Evolutionary conservation across 2,329 filamentous ascomycete species (phyloP).

Genomic region (Proliferodiscus dingleyae): DNA sequence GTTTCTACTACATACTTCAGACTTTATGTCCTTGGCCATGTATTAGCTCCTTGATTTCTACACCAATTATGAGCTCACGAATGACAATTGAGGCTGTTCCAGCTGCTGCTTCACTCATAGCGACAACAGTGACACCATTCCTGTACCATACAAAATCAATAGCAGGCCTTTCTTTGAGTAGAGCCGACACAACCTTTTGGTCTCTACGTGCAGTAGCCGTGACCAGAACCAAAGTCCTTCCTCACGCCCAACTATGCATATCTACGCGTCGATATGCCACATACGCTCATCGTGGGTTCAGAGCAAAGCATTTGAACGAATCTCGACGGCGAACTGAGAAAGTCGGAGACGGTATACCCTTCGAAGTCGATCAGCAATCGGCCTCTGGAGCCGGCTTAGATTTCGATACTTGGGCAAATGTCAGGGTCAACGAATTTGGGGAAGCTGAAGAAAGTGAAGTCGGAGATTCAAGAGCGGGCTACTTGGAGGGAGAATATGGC

Average conservation of each 20-base stretch:
- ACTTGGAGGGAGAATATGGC: constrained; percentile 11
- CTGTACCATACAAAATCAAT: constrained; percentile 69
- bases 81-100: constrained; percentile 8
- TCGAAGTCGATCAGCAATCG: neutral
- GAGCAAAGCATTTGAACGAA: no score
- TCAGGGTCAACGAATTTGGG: constrained; percentile 7
- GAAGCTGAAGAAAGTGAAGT: constrained; percentile 6
- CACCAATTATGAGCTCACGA: constrained; percentile 8
- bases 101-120: constrained; percentile 8
- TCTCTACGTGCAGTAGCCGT: neutral
- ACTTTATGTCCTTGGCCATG: no score
- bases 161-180: constrained; percentile 5
- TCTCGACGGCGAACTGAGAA: neutral
- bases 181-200: constrained; percentile 31
- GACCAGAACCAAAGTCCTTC: neutral
- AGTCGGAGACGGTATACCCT: neutral
- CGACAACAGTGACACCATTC: constrained; percentile 53
- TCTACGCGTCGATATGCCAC: neutral
- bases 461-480: neutral
- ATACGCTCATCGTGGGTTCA: no score
- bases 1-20: no score
- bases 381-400: neutral
- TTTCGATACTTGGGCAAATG: neutral
- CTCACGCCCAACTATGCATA: neutral
- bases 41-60: neutral